A percentile compares a stretch with the other conserved stretches of the same genome.
phyloP scores from a whole-genome alignment of 805 yeast genomes.

The Yarrowia yakushimensis region DNA sequence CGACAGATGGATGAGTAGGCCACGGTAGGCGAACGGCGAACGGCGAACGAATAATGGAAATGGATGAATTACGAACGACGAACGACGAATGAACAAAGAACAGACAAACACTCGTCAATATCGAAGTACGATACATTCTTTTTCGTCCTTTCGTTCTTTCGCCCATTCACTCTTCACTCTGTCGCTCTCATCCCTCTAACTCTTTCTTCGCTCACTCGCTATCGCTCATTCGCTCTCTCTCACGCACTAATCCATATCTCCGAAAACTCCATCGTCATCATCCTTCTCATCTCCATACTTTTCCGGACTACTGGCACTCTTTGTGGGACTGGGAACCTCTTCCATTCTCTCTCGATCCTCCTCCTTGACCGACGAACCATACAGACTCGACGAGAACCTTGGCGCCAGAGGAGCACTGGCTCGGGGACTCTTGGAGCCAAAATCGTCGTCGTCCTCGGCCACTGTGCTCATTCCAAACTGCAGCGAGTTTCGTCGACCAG shows the following conservation, averaged over 20 bases:
- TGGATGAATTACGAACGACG: too few relatives aligned
- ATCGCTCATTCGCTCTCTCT: neutral
- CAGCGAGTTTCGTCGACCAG: neutral
- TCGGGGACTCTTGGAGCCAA: neutral
- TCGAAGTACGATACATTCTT: too few relatives aligned
- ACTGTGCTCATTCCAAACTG: conserved; percentile 10
- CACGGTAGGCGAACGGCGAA: too few relatives aligned
- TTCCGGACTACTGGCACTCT: conserved; percentile 17
- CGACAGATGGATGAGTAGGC: too few relatives aligned
- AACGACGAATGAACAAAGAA: too few relatives aligned
- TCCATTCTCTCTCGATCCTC: conserved; percentile 5
- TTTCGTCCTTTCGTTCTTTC: too few relatives aligned
- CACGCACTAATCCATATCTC: neutral
- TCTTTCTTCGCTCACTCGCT: too few relatives aligned
- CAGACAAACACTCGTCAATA: too few relatives aligned
- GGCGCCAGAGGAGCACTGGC: neutral
- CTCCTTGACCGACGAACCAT: neutral
- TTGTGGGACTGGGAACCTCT: conserved; percentile 16
- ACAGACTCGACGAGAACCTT: neutral
- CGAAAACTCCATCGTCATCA: conserved; percentile 22
- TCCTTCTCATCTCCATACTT: conserved; percentile 22
- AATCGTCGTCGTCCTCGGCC: conserved; percentile 13
- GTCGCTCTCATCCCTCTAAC: too few relatives aligned
- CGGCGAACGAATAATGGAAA: too few relatives aligned
- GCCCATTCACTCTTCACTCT: too few relatives aligned